A percentile compares a stretch with the other conserved stretches of the same genome.
phyloP scores from a whole-genome alignment of 768 basidiomycete genomes.

The Boletellus emodensis region DNA sequence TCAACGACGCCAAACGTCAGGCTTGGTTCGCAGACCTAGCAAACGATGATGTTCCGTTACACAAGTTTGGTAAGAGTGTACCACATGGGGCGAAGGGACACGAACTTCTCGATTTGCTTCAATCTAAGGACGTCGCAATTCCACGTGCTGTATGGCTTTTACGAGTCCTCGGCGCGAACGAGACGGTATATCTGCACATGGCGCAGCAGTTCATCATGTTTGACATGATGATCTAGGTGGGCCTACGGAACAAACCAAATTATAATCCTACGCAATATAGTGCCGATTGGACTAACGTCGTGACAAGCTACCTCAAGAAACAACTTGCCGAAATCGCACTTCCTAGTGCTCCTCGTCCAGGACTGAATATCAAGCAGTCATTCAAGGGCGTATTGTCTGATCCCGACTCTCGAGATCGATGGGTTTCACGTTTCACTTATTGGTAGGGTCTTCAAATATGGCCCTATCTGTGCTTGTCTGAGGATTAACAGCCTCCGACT shows the following conservation, averaged over 20 bases:
- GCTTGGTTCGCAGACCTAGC: conserved; percentile 84
- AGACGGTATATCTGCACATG: conserved; percentile 51
- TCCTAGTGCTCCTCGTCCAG: conserved; percentile 72
- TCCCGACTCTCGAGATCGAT: conserved; percentile 61
- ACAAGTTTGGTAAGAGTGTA: conserved; percentile 80
- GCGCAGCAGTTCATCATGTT: not conserved
- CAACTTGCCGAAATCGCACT: conserved; percentile 75
- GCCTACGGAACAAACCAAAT: conserved; percentile 70
- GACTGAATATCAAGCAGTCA: conserved; percentile 76
- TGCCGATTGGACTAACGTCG: conserved; percentile 77
- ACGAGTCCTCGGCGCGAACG: conserved; percentile 82
- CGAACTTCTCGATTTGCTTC: conserved; percentile 76
- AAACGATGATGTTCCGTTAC: conserved; percentile 72
- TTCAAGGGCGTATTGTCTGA: conserved; percentile 82
- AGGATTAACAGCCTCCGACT: conserved; percentile 52
- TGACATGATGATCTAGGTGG: conserved; percentile 44
- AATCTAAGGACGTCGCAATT: conserved; percentile 71
- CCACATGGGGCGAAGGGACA: conserved; percentile 85
- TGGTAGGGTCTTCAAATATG: conserved; percentile 42
- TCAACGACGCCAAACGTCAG: conserved; percentile 74
- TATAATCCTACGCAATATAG: conserved; percentile 84
- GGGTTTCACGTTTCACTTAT: conserved; percentile 78
- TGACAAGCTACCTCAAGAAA: conserved; percentile 80
- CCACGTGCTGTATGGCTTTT: conserved; percentile 85
- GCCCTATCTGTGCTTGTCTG: not conserved